Base-by-base conservation (phyloP, 1,139 yeast genomes). In the Zhuliangozyma parablackwelliae region DNA sequence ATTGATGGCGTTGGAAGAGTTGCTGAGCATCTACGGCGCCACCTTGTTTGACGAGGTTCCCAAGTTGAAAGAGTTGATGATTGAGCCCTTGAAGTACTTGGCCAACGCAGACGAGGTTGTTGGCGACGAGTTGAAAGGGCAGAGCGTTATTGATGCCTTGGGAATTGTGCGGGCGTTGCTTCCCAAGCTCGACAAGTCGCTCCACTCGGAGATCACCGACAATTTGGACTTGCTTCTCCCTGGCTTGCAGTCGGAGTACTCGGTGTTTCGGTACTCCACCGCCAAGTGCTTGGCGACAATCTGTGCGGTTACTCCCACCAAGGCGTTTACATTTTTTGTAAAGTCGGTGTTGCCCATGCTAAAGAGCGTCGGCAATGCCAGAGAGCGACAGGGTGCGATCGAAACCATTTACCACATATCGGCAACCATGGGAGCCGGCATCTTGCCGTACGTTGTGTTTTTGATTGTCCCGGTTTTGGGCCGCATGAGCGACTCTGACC, bases 381-480 rank as follows among this genome's bases (percentile, higher is more conserved):
- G 65, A 30, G 83, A 82, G 45, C 76, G 98, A 45, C 97, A 92
- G 62, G 98, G 99, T 51, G 92, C 95, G 5, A 83, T 89, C 40
- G 99, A 94, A 62, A 78, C 95, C 24, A 75, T 92, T 7, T 89
- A 88, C 56, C 97, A 92, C 55, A 68, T 92, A 37, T 80, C 96
- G 1, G 70, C 74, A 21, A 75, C 86, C 2, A 88, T 94, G 97
- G 97, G 95, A 1, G 72, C 88, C 5, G 84, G 79, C 45, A 88
- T 94, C 40, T 67, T 94, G 41, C 99, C 99, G 0, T 94, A 92
- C 59, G 90, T 94, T 35, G 96, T 94, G 28, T 94, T 92, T 58
- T 73, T 94, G 53, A 88, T 94, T 57, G 97, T 94, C 21, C 98
- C 99, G 11, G 89, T 92, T 1, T 69, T 94, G 50, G 99, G 98